These are phyloP conservation scores for Byssothecium circinans DNA, from an alignment of 2,329 filamentous ascomycete genomes.

Conservation along the genomic window DNA sequence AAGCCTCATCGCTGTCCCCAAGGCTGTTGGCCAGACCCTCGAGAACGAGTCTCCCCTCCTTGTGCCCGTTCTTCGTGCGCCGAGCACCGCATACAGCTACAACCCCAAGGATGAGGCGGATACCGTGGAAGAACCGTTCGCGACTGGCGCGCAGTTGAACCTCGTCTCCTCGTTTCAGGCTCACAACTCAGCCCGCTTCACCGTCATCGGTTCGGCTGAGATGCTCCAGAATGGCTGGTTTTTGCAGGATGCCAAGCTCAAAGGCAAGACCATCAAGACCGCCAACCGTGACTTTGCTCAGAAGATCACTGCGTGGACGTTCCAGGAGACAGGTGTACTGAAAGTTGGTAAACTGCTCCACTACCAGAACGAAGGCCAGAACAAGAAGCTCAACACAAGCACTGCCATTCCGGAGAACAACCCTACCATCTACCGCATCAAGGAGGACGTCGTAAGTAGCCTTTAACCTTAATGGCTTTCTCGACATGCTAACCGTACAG, in stretches of 20 bases:
- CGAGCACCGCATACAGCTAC: constrained; percentile 87
- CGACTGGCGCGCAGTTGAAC: constrained; percentile 77
- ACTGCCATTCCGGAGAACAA: constrained; percentile 59
- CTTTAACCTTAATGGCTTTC: background rate
- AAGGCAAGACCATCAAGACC: constrained; percentile 62
- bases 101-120: constrained; percentile 82
- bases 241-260: constrained; percentile 67
- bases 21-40: constrained; percentile 76
- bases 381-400: constrained; percentile 46
- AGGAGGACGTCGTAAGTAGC: constrained; percentile 87
- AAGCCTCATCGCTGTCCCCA: constrained; percentile 77
- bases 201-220: constrained; percentile 82
- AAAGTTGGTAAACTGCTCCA: constrained; percentile 84
- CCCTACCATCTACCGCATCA: constrained; percentile 89
- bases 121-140: constrained; percentile 79
- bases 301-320: constrained; percentile 89
- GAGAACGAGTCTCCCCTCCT: constrained; percentile 75
- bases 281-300: constrained; percentile 84
- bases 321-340: constrained; percentile 89
- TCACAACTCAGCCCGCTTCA: constrained; percentile 88
- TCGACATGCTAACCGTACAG: constrained; percentile 48
- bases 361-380: constrained; percentile 61
- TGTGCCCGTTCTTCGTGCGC: constrained; percentile 78
- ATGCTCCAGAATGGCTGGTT: constrained; percentile 90
- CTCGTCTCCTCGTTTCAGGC: constrained; percentile 87